Percentiles rank a stretch among this genome's conserved stretches.
Conservation (phyloP, 176 grass and related monocot genomes). For the Carex littledalei region DNA sequence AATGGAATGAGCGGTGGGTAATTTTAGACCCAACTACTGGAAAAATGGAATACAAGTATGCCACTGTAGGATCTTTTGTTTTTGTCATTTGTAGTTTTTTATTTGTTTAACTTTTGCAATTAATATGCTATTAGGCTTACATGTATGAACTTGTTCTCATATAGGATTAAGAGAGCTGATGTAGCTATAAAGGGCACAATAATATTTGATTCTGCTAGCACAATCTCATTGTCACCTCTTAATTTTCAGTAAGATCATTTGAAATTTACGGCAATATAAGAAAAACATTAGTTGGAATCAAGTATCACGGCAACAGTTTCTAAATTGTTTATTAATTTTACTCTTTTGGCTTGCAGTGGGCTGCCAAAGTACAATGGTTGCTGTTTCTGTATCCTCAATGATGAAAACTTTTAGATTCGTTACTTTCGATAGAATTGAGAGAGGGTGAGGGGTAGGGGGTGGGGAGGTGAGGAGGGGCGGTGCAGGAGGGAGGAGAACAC, state of each 20-base stretch:
- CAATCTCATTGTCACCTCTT: slow-evolving; percentile 52
- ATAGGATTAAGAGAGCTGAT: slow-evolving; percentile 57
- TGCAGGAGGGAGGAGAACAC: background rate
- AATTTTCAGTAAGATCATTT: slow-evolving; percentile 63
- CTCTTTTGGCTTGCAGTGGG: slow-evolving; percentile 47
- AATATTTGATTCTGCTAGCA: slow-evolving; percentile 60
- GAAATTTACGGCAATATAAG: background rate
- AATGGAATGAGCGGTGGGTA: slow-evolving; percentile 96
- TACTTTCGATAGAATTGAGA: background rate
- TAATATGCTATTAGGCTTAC: background rate
- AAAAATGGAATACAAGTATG: slow-evolving; percentile 97
- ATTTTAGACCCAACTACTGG: slow-evolving; percentile 83
- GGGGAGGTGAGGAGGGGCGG: background rate
- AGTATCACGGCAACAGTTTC: background rate
- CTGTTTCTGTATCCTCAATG: slow-evolving; percentile 78
- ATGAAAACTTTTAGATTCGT: background rate
- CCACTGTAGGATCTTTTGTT: background rate
- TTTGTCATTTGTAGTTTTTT: slow-evolving; percentile 19
- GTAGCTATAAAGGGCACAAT: slow-evolving; percentile 46
- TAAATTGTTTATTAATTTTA: background rate
- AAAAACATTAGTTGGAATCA: background rate
- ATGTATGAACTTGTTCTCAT: slow-evolving; percentile 23
- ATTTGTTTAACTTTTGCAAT: slow-evolving; percentile 1
- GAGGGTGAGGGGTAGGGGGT: background rate
- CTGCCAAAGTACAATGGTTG: slow-evolving; percentile 75